Conservation (phyloP, 1,139 yeast genomes). For the Hanseniaspora uvarum region DNA sequence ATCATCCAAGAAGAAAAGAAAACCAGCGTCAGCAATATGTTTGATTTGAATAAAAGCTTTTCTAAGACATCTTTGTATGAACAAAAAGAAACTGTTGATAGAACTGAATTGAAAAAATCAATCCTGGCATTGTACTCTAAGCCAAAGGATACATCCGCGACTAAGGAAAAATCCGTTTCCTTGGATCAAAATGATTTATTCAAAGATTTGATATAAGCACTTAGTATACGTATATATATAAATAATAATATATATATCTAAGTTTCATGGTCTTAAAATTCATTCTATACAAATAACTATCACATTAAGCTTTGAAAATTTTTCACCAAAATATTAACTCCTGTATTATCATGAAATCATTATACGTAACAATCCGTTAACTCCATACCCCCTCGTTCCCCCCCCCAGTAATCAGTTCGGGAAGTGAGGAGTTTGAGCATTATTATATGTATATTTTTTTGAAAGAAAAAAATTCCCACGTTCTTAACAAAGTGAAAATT, state of each 20-base stretch:
- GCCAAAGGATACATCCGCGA: constrained; percentile 31
- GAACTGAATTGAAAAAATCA: constrained; percentile 83
- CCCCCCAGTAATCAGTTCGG: no score
- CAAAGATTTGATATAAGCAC: constrained; percentile 23
- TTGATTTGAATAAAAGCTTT: not conserved
- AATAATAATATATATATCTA: not conserved
- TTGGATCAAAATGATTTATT: constrained; percentile 26
- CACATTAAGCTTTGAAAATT: no score
- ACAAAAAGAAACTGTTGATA: constrained; percentile 21
- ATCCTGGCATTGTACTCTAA: constrained; percentile 80
- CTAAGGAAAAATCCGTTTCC: constrained; percentile 21
- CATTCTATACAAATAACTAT: no score
- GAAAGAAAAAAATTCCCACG: no score
- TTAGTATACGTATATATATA: no score
- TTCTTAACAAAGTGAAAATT: no score
- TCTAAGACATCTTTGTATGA: constrained; percentile 7
- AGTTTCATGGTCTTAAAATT: not conserved
- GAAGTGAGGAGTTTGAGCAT: no score
- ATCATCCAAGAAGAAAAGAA: constrained; percentile 12
- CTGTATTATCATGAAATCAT: no score
- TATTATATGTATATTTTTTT: no score
- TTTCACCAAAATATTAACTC: no score
- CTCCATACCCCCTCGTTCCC: no score
- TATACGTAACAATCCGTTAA: no score
- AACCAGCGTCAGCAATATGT: not conserved